These are phyloP conservation scores for Cicer arietinum DNA, from an alignment of 306 rosid species.

Conservation along the genomic window DNA sequence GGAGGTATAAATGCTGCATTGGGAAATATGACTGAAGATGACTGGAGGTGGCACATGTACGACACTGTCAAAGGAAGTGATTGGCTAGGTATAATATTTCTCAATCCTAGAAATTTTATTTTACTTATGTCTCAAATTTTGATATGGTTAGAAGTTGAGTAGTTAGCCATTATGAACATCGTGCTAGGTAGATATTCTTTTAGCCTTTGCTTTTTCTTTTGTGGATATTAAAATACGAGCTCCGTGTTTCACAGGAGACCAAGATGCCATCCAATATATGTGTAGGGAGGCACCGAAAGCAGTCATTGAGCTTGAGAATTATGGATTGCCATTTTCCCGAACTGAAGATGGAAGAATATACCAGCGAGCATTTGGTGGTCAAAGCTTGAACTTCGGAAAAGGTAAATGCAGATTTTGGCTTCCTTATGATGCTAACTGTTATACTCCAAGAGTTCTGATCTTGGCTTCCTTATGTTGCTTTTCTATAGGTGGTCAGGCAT, in stretches of 20 bases:
- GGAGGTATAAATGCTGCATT: conserved; percentile 97
- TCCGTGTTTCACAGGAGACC: conserved; percentile 69
- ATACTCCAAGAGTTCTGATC: conserved; percentile 35
- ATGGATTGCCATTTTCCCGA: conserved; percentile 90
- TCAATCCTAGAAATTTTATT: neutral
- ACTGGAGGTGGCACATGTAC: conserved; percentile 99
- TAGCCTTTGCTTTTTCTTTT: neutral
- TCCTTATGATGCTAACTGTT: conserved; percentile 10
- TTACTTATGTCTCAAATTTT: conserved; percentile 22
- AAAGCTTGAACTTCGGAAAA: conserved; percentile 91
- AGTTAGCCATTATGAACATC: conserved; percentile 9
- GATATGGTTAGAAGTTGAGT: neutral
- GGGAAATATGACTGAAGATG: conserved; percentile 95
- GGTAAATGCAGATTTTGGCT: conserved; percentile 53
- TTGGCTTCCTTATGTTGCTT: conserved; percentile 35
- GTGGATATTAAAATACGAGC: conserved; percentile 38
- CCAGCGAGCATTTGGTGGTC: conserved; percentile 98
- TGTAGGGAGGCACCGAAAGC: conserved; percentile 97
- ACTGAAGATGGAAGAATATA: conserved; percentile 90
- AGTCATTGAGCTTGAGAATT: conserved; percentile 91
- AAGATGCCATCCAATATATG: conserved; percentile 97
- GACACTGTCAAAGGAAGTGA: conserved; percentile 97
- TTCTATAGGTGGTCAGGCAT: conserved; percentile 84
- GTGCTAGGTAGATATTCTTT: neutral
- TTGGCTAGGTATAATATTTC: conserved; percentile 68